Evolutionary conservation across 106 monocot genomes (phyloP), one percentile per base, ranked within the genome.

Genomic region (Phalaenopsis aphrodite): DNA sequence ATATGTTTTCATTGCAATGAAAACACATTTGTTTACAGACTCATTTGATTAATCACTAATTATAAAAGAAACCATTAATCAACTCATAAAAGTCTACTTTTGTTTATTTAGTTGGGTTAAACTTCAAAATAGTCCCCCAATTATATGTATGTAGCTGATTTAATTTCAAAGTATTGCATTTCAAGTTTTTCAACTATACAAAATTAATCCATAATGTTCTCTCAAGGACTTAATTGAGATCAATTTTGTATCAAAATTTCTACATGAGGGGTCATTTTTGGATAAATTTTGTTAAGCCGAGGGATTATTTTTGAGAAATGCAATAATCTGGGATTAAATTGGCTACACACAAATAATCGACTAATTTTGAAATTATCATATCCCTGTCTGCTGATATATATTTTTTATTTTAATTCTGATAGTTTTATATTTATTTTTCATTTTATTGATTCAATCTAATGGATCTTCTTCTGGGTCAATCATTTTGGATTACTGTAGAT

Each of bases 401-500:
- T 43, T 75, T 19, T 52, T 52, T 8, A 43, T 5, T 75, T 47
- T 24, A 41, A 56, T n/a, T 64, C 14, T 57, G 42, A 39, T 57
- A 57, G 24, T 2, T 42, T 73, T 18, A 39, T 42, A 42, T 73
- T 71, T 9, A 37, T 41, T 42, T 42, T 73, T 18, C n/a, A 42
- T 73, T 41, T 19, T 41, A 41, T 0, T 52, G 1, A 14, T 17
- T 73, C 16, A 42, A 21, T 8, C 4, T 2, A 10, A 57, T 75
- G 43, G 11, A 41, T 30, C 58, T 75, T 23, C 43, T 75, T 80
- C 45, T 75, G 17, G 61, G 42, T 45, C 17, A 52, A 42, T 43
- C 52, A 41, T 5, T 74, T 73, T 55, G 55, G n/a, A 73, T 41
- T 41, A 72, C 41, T 74, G 21, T 39, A 81, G 64, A 66, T 56